A percentile compares a stretch with the other conserved stretches of the same genome.
phyloP scores from a whole-genome alignment of 768 basidiomycete genomes.

The Lentinula sp. region DNA sequence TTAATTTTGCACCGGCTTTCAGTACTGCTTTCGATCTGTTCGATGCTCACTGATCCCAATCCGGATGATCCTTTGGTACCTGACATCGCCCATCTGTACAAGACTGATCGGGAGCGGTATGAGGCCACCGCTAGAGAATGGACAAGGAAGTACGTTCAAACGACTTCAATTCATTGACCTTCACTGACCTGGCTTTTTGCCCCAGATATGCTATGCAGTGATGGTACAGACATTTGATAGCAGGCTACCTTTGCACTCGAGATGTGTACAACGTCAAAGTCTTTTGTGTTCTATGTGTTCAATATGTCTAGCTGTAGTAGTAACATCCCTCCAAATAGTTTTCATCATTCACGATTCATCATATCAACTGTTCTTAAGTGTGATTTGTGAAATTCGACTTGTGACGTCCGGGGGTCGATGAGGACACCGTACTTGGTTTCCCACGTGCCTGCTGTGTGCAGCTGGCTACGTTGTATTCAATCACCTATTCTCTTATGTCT shows the following conservation, averaged over 20 bases:
- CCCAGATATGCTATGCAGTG: conserved; percentile 49
- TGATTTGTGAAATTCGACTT: too few species aligned
- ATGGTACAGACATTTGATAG: background rate
- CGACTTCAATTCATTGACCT: conserved; percentile 1
- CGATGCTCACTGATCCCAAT: conserved; percentile 99
- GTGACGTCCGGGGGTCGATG: too few species aligned
- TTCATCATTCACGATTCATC: background rate
- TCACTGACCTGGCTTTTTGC: background rate
- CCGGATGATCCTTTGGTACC: conserved; percentile 98
- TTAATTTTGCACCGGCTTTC: too few species aligned
- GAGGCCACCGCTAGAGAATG: conserved; percentile 98
- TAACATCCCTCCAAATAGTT: background rate
- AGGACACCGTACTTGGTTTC: too few species aligned
- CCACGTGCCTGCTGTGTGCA: too few species aligned
- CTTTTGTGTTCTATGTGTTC: background rate
- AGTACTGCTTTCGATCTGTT: conserved; percentile 98
- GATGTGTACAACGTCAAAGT: background rate
- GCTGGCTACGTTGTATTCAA: too few species aligned
- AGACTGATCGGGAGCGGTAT: conserved; percentile 96
- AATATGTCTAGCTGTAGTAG: conserved; percentile 6
- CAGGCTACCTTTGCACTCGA: background rate
- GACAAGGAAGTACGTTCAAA: conserved; percentile 87
- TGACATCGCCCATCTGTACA: conserved; percentile 98
- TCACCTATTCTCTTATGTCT: too few species aligned
- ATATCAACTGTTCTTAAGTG: too few species aligned